These are phyloP conservation scores for Brasenia schreberi DNA, from an alignment of 164 flowering plant species.

Conservation along the genomic window DNA sequence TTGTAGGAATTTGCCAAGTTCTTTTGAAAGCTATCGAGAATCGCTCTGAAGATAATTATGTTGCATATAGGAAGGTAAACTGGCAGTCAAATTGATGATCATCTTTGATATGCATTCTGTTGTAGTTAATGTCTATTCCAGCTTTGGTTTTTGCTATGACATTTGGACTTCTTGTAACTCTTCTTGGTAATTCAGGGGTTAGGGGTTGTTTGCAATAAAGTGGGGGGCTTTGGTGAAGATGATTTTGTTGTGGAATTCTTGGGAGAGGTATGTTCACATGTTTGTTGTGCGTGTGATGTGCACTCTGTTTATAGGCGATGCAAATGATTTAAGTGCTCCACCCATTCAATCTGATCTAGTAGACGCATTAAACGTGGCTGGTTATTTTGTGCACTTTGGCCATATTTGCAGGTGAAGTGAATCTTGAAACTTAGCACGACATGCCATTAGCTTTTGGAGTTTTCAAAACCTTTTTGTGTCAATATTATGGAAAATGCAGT, in stretches of 20 bases:
- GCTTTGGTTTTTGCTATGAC: too few relatives aligned
- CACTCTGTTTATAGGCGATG: too few relatives aligned
- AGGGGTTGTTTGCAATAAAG: constrained; percentile 96
- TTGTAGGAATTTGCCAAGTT: constrained; percentile 42
- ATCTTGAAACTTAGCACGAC: too few relatives aligned
- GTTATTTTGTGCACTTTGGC: too few relatives aligned
- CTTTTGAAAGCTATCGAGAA: constrained; percentile 57
- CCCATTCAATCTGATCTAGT: too few relatives aligned
- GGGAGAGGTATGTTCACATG: constrained; percentile 64
- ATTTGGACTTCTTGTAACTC: constrained; percentile 1
- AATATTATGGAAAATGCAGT: too few relatives aligned
- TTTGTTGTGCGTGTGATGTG: neutral
- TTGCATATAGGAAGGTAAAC: constrained; percentile 88
- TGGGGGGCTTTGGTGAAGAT: constrained; percentile 75
- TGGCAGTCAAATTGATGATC: neutral
- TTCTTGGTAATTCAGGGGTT: constrained; percentile 53
- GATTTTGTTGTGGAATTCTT: constrained; percentile 98
- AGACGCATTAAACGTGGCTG: too few relatives aligned
- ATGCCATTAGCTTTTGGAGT: too few relatives aligned
- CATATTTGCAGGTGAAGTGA: too few relatives aligned
- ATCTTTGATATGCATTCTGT: neutral
- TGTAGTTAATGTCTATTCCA: neutral
- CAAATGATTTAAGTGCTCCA: too few relatives aligned
- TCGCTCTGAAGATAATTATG: constrained; percentile 91
- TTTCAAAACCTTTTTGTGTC: too few relatives aligned